Base-by-base conservation (phyloP, 2,329 filamentous ascomycete genomes). In the Ophiostoma ips region DNA sequence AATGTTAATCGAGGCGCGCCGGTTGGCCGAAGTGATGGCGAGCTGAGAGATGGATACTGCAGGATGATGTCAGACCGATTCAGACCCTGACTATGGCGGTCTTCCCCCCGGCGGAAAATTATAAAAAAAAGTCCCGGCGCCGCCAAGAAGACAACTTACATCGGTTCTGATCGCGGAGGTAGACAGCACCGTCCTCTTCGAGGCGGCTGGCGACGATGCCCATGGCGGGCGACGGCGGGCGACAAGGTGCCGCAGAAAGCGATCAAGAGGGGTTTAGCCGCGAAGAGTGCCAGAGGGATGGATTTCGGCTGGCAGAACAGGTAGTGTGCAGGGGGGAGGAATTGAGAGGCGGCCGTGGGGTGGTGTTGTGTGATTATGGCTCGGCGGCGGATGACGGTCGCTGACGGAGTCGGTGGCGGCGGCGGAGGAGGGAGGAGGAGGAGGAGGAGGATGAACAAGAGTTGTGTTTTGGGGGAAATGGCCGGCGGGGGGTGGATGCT, bases 151-250 rank as follows among this genome's bases (percentile, higher is more conserved):
- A 52, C 47, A 49, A 71, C 83, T 64, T 75, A 96, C 92, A 80
- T 75, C 88, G 81, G 65, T 79, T 86, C 73, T 95, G 92, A 65
- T 98, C 92, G 70, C 85, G 84, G 63, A 96, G 73, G 66, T 84
- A 94, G 64, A 96, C 71, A 60, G 79, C 69, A 59, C 79, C 76
- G 64, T 81, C 85, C 62, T 95, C 89, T 60, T 94, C 89, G 61
- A 83, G 81, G 68, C 81, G 84, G 73, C 89, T 95, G 66, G 80
- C 83, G 68, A 95, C 82, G 71, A 84, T 88, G 63, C 92, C 92
- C 92, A 98, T 98, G 66, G 68, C 76, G 55, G 52, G 50, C 50
- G 43, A 48, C 19, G 12, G 18, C 13, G 35, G 15, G 24, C 40
- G 16, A n/a, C 24, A 37, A 46, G 13, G 40, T 48, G 33, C 44